Evolutionary conservation across 192 early-diverging fungal species (phyloP).

Genomic region (Mortierella hygrophila): DNA sequence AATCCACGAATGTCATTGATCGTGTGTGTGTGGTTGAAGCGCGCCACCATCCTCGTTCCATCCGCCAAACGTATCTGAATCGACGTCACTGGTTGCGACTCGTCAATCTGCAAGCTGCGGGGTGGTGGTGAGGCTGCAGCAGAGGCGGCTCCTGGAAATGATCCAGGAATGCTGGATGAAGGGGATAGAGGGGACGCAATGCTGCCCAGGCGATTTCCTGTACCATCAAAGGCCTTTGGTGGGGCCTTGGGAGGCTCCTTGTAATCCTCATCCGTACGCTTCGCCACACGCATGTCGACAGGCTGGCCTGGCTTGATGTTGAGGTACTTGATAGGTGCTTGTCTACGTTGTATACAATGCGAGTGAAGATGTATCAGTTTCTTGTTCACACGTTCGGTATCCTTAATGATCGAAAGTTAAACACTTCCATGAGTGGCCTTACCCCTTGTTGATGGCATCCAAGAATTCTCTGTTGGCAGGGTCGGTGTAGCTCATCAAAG

Average conservation of each 20-base stretch:
- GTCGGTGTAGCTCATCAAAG: slow-evolving; percentile 86
- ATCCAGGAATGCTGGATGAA: slow-evolving; percentile 30
- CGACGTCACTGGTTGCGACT: slow-evolving; percentile 80
- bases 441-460: slow-evolving; percentile 91
- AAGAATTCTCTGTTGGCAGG: slow-evolving; percentile 89
- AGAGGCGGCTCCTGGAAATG: slow-evolving; percentile 51
- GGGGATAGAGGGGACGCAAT: slow-evolving; percentile 45
- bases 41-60: slow-evolving; percentile 89
- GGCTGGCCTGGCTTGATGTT: slow-evolving; percentile 91
- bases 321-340: slow-evolving; percentile 88
- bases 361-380: not conserved
- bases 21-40: slow-evolving; percentile 92
- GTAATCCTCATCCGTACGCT: slow-evolving; percentile 90
- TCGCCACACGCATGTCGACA: slow-evolving; percentile 89
- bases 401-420: too few relatives aligned
- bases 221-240: slow-evolving; percentile 81
- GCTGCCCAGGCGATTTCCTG: slow-evolving; percentile 85
- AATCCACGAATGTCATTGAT: slow-evolving; percentile 86
- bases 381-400: not conserved
- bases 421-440: not conserved
- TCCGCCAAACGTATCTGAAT: slow-evolving; percentile 95
- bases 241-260: slow-evolving; percentile 83
- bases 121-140: slow-evolving; percentile 22
- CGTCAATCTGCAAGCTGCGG: slow-evolving; percentile 73
- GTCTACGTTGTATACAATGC: slow-evolving; percentile 55